Evolutionary conservation across 768 basidiomycete species (phyloP), one percentile per base, ranked within the genome.

Genomic region (Suillus weaverae): DNA sequence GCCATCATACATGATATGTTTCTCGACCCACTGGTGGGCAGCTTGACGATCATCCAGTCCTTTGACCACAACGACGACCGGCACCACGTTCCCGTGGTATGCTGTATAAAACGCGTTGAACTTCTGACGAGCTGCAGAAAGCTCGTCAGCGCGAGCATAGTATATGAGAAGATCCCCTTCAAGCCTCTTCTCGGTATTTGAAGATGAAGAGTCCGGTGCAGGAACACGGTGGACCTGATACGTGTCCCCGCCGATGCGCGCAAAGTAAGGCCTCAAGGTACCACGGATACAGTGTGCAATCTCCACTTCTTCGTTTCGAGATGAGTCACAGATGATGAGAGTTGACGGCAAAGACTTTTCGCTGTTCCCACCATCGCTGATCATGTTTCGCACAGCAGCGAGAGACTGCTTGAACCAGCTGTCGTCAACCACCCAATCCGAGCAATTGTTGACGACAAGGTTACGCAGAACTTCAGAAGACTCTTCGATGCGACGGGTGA

Each of bases 401-500:
- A 65, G 32, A 14, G 64, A 38, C n/a, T 30, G 50, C 26, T 65
- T 62, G 18, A 62, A 22, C 64, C 64, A 65, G 20, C n/a, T 43
- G 1, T 62, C 39, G 13, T 43, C 61, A 13, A 30, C 46, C 20
- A n/a, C 36, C 36, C 48, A 56, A 14, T 38, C 55, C 36, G 35
- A 36, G 53, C 62, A 66, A 59, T 72, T 71, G 18, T 67, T 68
- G 20, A 56, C 65, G 57, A 78, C 67, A 63, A 77, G 51, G 32
- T 69, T 66, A 36, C 67, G 69, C 51, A 77, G 61, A n/a, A 26
- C 41, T 26, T 54, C 57, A 62, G 67, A 71, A 43, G 78, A 78
- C 38, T 66, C 48, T 35, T 62, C 53, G 22, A 57, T 57, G 14
- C 55, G 51, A 53, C 18, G 30, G 10, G 10, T 32, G 51, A 53